These are phyloP conservation scores for Pezicula rhizophila DNA, from an alignment of 2,329 filamentous ascomycete genomes.

Conservation along the genomic window DNA sequence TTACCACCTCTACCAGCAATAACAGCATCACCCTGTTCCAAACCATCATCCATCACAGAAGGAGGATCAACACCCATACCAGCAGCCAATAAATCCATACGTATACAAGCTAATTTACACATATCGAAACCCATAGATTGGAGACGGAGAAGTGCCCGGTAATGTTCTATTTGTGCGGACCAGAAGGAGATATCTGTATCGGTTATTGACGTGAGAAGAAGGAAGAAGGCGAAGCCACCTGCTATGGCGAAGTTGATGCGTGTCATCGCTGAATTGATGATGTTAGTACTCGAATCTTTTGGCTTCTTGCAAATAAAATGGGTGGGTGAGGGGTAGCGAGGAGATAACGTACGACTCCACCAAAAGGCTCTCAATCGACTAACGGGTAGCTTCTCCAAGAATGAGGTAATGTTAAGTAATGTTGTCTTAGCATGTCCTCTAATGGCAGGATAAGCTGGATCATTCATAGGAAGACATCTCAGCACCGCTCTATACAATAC, in stretches of 20 bases:
- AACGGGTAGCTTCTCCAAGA: constrained; percentile 19
- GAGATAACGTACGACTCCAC: constrained; percentile 20
- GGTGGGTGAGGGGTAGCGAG: not conserved
- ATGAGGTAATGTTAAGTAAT: constrained; percentile 11
- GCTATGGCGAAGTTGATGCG: constrained; percentile 17
- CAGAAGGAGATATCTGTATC: constrained; percentile 19
- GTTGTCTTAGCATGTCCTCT: constrained; percentile 11
- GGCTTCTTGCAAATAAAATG: not conserved
- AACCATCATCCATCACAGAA: not conserved
- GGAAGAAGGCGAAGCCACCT: constrained; percentile 20
- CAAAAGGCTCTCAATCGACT: constrained; percentile 18
- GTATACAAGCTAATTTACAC: constrained; percentile 15
- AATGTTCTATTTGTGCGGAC: constrained; percentile 18
- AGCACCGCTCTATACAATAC: constrained; percentile 17
- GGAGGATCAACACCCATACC: constrained; percentile 16
- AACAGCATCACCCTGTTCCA: not conserved
- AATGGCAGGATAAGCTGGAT: constrained; percentile 9
- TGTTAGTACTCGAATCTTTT: not conserved
- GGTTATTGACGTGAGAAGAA: constrained; percentile 18
- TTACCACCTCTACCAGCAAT: constrained; percentile 1
- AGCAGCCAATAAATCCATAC: constrained; percentile 18
- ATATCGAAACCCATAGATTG: constrained; percentile 15
- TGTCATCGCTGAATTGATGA: constrained; percentile 11
- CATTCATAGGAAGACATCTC: constrained; percentile 11
- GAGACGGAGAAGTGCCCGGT: constrained; percentile 13